Evolutionary conservation across 192 early-diverging fungal species (phyloP).

Genomic region (Physocladia obscura): DNA sequence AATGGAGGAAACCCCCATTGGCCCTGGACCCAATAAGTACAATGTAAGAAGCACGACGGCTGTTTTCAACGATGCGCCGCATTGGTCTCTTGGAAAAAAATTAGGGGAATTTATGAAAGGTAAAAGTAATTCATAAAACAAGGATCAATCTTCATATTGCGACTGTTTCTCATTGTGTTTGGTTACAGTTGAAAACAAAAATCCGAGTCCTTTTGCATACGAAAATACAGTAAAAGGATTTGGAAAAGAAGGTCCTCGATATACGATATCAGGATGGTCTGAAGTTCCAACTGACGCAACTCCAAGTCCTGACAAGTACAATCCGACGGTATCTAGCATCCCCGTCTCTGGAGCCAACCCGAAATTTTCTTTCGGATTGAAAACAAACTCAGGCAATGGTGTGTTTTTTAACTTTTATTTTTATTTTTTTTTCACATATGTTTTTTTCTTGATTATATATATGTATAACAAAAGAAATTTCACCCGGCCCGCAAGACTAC

Average conservation of each 20-base stretch:
- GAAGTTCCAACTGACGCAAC: slow-evolving; percentile 17
- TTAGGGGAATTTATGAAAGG: slow-evolving; percentile 16
- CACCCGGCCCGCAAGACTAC: slow-evolving; percentile 56
- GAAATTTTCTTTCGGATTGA: slow-evolving; percentile 54
- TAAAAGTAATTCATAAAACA: background rate
- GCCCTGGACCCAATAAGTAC: slow-evolving; percentile 49
- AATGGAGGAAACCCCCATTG: slow-evolving; percentile 14
- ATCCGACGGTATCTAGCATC: slow-evolving; percentile 26
- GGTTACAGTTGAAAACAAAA: slow-evolving; percentile 23
- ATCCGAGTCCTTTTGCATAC: slow-evolving; percentile 47
- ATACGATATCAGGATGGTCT: slow-evolving; percentile 45
- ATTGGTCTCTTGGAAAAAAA: slow-evolving; percentile 47
- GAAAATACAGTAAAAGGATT: slow-evolving; percentile 19
- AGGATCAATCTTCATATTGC: background rate
- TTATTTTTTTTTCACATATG: no score
- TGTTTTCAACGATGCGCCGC: slow-evolving; percentile 41
- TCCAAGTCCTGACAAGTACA: slow-evolving; percentile 50
- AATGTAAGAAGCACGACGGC: slow-evolving; percentile 25
- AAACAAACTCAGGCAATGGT: slow-evolving; percentile 11
- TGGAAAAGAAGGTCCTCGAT: slow-evolving; percentile 38
- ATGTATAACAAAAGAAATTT: slow-evolving; percentile 30
- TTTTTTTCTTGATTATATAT: no score
- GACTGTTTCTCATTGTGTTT: background rate
- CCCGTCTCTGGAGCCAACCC: slow-evolving; percentile 35
- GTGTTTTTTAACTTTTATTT: slow-evolving; percentile 5